Percentiles rank a stretch among this genome's conserved stretches.
phyloP scores from a whole-genome alignment of 1,139 yeast species.

The Saccharomyces hybrid region DNA sequence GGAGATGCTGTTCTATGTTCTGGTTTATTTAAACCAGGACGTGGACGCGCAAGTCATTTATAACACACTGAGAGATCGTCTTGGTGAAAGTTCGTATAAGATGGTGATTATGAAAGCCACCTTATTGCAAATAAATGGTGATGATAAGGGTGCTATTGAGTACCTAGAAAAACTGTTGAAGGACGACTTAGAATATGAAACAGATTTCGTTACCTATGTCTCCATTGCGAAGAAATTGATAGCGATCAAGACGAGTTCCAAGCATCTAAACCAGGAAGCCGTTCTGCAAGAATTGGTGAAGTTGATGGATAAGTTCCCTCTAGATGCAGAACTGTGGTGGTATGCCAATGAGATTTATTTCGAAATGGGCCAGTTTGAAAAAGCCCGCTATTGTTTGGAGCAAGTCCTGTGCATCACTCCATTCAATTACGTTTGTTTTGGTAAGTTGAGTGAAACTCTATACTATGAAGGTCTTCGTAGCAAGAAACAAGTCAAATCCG shows the following conservation, averaged over 20 bases:
- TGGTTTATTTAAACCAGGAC: conserved; percentile 59
- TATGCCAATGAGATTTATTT: conserved; percentile 63
- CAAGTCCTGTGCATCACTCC: conserved; percentile 67
- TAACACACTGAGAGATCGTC: conserved; percentile 58
- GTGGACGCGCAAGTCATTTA: conserved; percentile 60
- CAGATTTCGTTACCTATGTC: conserved; percentile 27
- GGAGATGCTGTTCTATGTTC: conserved; percentile 66
- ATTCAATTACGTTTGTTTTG: conserved; percentile 61
- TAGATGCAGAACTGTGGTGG: conserved; percentile 71
- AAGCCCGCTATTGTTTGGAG: conserved; percentile 58
- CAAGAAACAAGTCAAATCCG: conserved; percentile 4
- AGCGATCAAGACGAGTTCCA: conserved; percentile 15
- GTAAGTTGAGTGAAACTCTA: conserved; percentile 21
- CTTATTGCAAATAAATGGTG: conserved; percentile 25
- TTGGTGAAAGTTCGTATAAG: conserved; percentile 39
- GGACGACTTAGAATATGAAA: conserved; percentile 26
- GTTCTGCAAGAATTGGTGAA: conserved; percentile 15
- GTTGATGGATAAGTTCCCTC: conserved; percentile 40
- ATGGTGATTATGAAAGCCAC: conserved; percentile 28
- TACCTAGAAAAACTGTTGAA: conserved; percentile 26
- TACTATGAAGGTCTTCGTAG: conserved; percentile 20
- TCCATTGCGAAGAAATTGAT: conserved; percentile 24
- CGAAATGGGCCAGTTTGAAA: conserved; percentile 54
- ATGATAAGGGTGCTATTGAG: conserved; percentile 21
- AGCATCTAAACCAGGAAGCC: conserved; percentile 10